Base-by-base conservation (phyloP, 352 stramenopile species). In the Pythium dissimile region DNA sequence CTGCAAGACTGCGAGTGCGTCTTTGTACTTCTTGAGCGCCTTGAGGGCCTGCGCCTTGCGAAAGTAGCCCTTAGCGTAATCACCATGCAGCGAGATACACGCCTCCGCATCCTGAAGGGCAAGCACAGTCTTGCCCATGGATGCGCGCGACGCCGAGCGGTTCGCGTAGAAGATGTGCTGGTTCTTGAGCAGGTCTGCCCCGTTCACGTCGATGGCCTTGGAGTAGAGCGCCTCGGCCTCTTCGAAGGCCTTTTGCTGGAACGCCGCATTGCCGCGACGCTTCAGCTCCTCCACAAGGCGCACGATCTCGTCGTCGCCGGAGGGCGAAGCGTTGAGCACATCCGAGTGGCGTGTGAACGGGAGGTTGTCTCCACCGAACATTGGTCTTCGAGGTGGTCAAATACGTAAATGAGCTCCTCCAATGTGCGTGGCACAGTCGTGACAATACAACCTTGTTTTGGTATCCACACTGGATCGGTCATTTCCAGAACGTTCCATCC, bases 171-270 rank as follows among this genome's bases (percentile, higher is more conserved):
- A 85, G 45, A 94, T 88, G 67, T 95, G 84, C 69, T 89, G 72
- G 63, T 84, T 88, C 41, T 70, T 66, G 46, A 75, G 67, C 54
- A 62, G 66, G 38, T 89, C 66, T 35, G 49, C 64, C 38, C 30
- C 37, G 58, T 90, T 89, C 54, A 94, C 56, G 24, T 97, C 82
- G 54, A 99, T 89, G 30, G 88, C 96, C 66, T 97, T 98, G 54
- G 80, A 81, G 77, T 99, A 99, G n/a, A 99, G 78, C 53, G 90
- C 77, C 48, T 98, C 92, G 16, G 95, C 96, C 59, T 98, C 93
- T 35, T 97, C 90, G 41, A 89, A 74, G 24, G 77, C 63, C 58
- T 92, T 92, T 59, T 91, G 77, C 65, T 75, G 54, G 69, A 96
- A 96, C 6, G 88, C 88, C 7, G 84, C 79, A 58, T 96, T 96